Percentiles rank a stretch among this genome's conserved stretches.
Conservation (phyloP, 257 asterid species). For the Mitragyna speciosa region DNA sequence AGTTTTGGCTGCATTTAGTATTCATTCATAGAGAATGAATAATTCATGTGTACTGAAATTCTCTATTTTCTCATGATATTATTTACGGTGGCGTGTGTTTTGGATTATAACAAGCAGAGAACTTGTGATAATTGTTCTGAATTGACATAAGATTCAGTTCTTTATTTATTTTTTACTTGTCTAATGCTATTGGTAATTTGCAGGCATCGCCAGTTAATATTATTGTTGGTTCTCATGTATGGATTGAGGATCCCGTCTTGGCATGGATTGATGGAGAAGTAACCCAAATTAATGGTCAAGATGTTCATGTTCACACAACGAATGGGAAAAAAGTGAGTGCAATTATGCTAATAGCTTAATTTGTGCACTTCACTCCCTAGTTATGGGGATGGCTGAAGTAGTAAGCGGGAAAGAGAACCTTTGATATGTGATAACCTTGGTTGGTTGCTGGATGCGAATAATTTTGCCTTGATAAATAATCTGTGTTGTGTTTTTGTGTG, state of each 20-base stretch:
- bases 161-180: slow-evolving; percentile 4
- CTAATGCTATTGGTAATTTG: slow-evolving; percentile 32
- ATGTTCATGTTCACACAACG: slow-evolving; percentile 78
- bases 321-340: slow-evolving; percentile 73
- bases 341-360: slow-evolving; percentile 12
- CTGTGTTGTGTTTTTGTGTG: background rate
- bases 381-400: slow-evolving; percentile 11
- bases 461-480: background rate
- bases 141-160: background rate
- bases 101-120: background rate
- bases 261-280: slow-evolving; percentile 99
- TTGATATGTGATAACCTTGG: background rate
- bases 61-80: background rate
- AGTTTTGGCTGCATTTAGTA: background rate
- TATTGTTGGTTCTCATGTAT: slow-evolving; percentile 88
- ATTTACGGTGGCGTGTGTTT: background rate
- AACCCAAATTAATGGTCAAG: slow-evolving; percentile 66
- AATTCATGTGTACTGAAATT: background rate
- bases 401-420: background rate
- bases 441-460: background rate
- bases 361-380: slow-evolving; percentile 8
- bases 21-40: background rate
- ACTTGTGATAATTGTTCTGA: background rate
- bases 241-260: slow-evolving; percentile 91
- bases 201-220: slow-evolving; percentile 87